Base-by-base conservation (phyloP, 2,329 filamentous ascomycete species). In the Talaromyces sp. region DNA sequence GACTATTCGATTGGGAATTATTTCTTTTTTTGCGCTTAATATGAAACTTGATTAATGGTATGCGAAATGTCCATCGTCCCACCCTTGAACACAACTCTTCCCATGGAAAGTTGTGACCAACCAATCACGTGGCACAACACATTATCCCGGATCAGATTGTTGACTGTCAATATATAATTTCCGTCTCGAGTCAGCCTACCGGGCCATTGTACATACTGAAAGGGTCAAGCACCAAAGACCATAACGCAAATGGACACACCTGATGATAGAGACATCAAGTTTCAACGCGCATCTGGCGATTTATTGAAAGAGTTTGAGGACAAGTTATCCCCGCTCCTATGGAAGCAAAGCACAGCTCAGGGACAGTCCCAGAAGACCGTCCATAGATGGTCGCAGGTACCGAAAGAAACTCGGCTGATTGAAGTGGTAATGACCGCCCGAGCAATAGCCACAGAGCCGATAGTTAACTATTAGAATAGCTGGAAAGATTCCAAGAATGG, bases 401-500 rank as follows among this genome's bases (percentile, higher is more conserved):
- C 65, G 10, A 75, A 72, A 63, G 72, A 72, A 53, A 68, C 73
- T 61, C 74, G 67, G 59, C 66, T 77, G 21, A 70, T 75, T 53
- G 63, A 63, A 25, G 69, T 77, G 60, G 74, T 76, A 71, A 68
- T 60, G 5, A 17, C 19, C 5, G 5, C 2, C 22, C 33, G 10
- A 1, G 58, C 9, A 13, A 40, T 15, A 21, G 17, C 11, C 33
- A 33, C 5, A 19, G 15, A 13, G 28, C 56, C 22, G 8, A 21
- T 55, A 17, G 15, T 22, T 57, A 48, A 28, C 40, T 35, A n/a
- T 41, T 11, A 21, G 41, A 48, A 52, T 53, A 33, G 77, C 84
- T 99, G 52, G 91, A 97, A 65, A 86, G 89, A 1, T 99, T 97
- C 65, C 93, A 97, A 79, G 92, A 97, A 78, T 87, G 95, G 63